Conservation (phyloP, 805 yeast species). For the Myxozyma nipponensis region DNA sequence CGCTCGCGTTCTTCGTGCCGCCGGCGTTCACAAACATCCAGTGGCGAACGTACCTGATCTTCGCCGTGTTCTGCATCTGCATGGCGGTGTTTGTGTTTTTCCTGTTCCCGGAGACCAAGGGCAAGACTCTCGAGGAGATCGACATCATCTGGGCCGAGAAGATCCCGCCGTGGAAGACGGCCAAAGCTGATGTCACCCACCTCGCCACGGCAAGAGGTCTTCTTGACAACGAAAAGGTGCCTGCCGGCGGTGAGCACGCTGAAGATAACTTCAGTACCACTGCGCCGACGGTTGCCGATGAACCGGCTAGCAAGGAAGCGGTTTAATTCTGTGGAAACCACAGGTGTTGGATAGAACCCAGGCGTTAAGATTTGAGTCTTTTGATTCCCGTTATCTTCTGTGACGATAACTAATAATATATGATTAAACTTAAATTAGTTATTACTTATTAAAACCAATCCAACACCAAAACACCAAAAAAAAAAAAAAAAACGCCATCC, state of each 20-base stretch:
- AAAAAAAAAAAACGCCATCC: background rate
- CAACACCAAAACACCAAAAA: background rate
- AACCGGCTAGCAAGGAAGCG: background rate
- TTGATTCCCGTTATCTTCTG: too few relatives aligned
- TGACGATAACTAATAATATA: too few relatives aligned
- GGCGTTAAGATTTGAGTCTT: background rate
- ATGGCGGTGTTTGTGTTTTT: slow-evolving; percentile 46
- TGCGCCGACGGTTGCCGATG: background rate
- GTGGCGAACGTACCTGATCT: slow-evolving; percentile 57
- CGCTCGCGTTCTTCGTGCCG: slow-evolving; percentile 45
- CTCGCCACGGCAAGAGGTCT: slow-evolving; percentile 14
- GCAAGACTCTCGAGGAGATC: slow-evolving; percentile 65
- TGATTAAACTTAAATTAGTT: background rate
- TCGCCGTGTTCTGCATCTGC: slow-evolving; percentile 49
- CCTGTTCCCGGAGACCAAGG: slow-evolving; percentile 69
- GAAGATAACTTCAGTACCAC: background rate
- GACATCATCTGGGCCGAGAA: slow-evolving; percentile 48
- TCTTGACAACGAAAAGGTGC: background rate
- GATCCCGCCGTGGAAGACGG: slow-evolving; percentile 29
- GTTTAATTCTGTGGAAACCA: background rate
- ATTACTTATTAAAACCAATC: background rate
- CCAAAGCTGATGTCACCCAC: slow-evolving; percentile 13
- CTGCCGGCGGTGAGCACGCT: slow-evolving; percentile 10
- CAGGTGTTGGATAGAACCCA: background rate
- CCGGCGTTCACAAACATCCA: slow-evolving; percentile 49